Evolutionary conservation across 495 filamentous ascomycete species (phyloP).

Genomic region (Penicillium salamii): DNA sequence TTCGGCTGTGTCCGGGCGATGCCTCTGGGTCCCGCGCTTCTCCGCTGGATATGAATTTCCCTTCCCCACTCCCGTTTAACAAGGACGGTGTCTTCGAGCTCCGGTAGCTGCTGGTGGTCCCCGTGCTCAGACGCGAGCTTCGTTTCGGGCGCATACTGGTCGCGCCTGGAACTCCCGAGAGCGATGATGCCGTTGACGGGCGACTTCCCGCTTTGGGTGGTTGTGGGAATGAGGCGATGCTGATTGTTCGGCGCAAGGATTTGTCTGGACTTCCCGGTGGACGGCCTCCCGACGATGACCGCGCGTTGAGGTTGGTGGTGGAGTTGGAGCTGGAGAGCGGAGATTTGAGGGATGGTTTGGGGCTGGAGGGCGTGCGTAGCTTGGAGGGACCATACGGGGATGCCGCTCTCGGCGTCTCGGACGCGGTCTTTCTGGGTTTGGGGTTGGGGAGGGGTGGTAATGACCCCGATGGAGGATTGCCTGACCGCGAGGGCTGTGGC

Average conservation of each 20-base stretch:
- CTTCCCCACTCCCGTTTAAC: slow-evolving; percentile 74
- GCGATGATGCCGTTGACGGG: slow-evolving; percentile 41
- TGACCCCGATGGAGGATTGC: slow-evolving; percentile 60
- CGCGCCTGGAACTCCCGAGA: slow-evolving; percentile 27
- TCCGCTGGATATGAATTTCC: slow-evolving; percentile 61
- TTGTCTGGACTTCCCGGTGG: slow-evolving; percentile 51
- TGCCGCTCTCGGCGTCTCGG: slow-evolving; percentile 42
- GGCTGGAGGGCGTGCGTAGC: slow-evolving; percentile 63
- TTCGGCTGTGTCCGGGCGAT: slow-evolving; percentile 83
- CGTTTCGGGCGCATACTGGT: slow-evolving; percentile 30
- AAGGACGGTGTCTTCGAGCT: slow-evolving; percentile 65
- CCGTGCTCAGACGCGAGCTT: slow-evolving; percentile 39
- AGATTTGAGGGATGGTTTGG: slow-evolving; percentile 52
- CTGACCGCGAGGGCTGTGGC: slow-evolving; percentile 62
- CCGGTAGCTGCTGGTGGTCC: slow-evolving; percentile 44
- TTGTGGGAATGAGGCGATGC: slow-evolving; percentile 90
- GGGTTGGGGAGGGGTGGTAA: slow-evolving; percentile 66
- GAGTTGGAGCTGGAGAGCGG: slow-evolving; percentile 42
- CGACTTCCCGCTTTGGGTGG: slow-evolving; percentile 64
- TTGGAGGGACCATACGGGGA: slow-evolving; percentile 48
- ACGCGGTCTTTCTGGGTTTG: slow-evolving; percentile 68
- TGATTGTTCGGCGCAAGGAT: slow-evolving; percentile 78
- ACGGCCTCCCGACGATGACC: slow-evolving; percentile 38
- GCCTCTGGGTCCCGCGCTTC: slow-evolving; percentile 66
- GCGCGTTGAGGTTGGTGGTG: slow-evolving; percentile 35